These are phyloP conservation scores for Leucocoprinus birnbaumii DNA, from an alignment of 768 basidiomycete species.

Conservation along the genomic window DNA sequence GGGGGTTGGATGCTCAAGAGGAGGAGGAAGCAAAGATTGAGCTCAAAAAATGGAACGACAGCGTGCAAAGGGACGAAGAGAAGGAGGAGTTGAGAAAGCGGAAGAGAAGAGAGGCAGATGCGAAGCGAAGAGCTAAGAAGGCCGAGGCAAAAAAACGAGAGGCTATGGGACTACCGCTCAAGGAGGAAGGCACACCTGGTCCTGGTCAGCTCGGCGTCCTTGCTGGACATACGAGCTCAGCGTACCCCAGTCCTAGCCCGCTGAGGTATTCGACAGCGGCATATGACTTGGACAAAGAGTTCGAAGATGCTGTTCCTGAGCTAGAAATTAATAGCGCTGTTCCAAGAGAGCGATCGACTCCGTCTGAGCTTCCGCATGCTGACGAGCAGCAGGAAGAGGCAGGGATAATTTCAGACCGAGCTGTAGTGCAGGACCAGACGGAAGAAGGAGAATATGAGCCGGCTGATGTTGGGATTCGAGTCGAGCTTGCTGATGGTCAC, in stretches of 20 bases:
- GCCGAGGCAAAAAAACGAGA: slow-evolving; percentile 10
- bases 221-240: slow-evolving; percentile 1
- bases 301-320: slow-evolving; percentile 9
- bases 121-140: slow-evolving; percentile 22
- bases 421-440: slow-evolving; percentile 14
- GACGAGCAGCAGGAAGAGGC: not conserved
- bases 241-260: slow-evolving; percentile 40
- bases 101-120: slow-evolving; percentile 42
- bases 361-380: slow-evolving; percentile 3
- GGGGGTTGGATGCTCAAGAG: slow-evolving; percentile 70
- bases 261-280: slow-evolving; percentile 40
- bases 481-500: slow-evolving; percentile 12
- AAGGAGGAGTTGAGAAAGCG: slow-evolving; percentile 46
- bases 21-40: slow-evolving; percentile 64
- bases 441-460: slow-evolving; percentile 18
- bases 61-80: slow-evolving; percentile 42
- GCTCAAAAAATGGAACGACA: slow-evolving; percentile 32
- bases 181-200: not conserved
- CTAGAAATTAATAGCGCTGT: not conserved
- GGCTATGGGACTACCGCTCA: not conserved
- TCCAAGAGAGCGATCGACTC: not conserved
- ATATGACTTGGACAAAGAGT: slow-evolving; percentile 10
- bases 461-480: slow-evolving; percentile 30
- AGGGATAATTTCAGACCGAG: not conserved
- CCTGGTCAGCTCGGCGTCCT: not conserved